Base-by-base conservation (phyloP, 108 stramenopile species). In the Schizochytrium sp. region DNA sequence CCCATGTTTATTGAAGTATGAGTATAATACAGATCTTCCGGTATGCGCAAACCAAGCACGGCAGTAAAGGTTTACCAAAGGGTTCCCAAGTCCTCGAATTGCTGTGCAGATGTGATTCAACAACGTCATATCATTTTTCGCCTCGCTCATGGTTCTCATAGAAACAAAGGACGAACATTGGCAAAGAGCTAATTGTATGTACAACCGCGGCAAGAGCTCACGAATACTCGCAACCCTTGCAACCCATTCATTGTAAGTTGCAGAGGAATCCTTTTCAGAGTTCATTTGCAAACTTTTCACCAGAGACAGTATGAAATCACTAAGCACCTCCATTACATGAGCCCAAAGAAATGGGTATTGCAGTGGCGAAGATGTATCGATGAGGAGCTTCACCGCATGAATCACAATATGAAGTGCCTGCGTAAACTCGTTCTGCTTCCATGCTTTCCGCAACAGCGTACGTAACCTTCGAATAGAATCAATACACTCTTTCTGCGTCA, bases 171-270 rank as follows among this genome's bases (percentile, higher is more conserved):
- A 1, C 10, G 3, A 42, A 40, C 76, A 83, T 13, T n/a, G 76
- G 76, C 49, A 53, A 10, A 83, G 53, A n/a, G 76, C 76, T 38
- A 83, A 55, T 40, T 83, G 50, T 38, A 83, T 40, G 76, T 83
- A 83, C 15, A 83, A 28, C 28, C 76, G 19, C 28, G 76, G 76
- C 76, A 83, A 83, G 47, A 83, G 76, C 28, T 83, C 76, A n/a
- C 53, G 47, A 3, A 83, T 83, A 1, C 40, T 55, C 5, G 76
- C 76, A 7, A 40, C 76, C 47, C 55, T 83, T 2, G 53, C 47
- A 53, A 83, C 49, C 76, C 76, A 83, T 10, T 83, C n/a, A 47
- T 53, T 7, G 76, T 53, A 83, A 7, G 76, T 5, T 17, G 49
- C 76, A 53, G 10, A 3, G n/a, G 76, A 47, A 44, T 44, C 44